These are phyloP conservation scores for Talaromyces sp. DNA, from an alignment of 2,329 filamentous ascomycete species.

Conservation along the genomic window DNA sequence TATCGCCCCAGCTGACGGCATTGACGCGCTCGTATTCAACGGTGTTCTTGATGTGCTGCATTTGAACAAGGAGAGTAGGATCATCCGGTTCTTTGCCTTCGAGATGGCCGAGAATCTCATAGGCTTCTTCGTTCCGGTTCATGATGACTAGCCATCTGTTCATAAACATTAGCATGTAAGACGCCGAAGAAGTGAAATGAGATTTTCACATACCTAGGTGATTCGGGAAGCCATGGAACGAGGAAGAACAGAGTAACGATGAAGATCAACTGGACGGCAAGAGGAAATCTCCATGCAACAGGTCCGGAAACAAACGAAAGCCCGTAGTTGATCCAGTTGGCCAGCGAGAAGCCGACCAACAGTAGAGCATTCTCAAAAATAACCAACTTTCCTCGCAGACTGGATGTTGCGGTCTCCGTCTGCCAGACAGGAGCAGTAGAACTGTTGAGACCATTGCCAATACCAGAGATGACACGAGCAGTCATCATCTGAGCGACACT, in stretches of 20 bases:
- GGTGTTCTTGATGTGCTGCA: conserved; percentile 45
- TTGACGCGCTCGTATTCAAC: conserved; percentile 49
- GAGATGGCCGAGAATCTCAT: conserved; percentile 32
- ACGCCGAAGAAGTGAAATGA: not conserved
- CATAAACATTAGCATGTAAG: not conserved
- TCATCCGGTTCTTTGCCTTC: conserved; percentile 26
- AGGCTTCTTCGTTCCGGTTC: conserved; percentile 40
- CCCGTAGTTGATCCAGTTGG: conserved; percentile 54
- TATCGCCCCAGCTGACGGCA: conserved; percentile 47
- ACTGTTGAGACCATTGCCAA: conserved; percentile 53
- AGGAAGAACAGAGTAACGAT: conserved; percentile 25
- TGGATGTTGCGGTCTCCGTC: conserved; percentile 48
- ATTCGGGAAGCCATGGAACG: conserved; percentile 11
- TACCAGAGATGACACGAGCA: conserved; percentile 45
- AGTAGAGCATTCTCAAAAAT: conserved; percentile 51
- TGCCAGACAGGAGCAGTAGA: conserved; percentile 52
- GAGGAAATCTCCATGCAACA: conserved; percentile 46
- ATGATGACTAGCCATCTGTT: conserved; percentile 27
- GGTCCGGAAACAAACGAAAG: conserved; percentile 46
- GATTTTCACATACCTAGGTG: not conserved
- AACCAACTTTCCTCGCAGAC: conserved; percentile 46
- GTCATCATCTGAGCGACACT: conserved; percentile 49
- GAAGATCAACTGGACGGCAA: conserved; percentile 52
- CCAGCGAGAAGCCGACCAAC: conserved; percentile 49
- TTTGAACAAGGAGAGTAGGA: conserved; percentile 42